Evolutionary conservation across 208 protist species (phyloP).

Genomic region (Leishmania lainsoni): DNA sequence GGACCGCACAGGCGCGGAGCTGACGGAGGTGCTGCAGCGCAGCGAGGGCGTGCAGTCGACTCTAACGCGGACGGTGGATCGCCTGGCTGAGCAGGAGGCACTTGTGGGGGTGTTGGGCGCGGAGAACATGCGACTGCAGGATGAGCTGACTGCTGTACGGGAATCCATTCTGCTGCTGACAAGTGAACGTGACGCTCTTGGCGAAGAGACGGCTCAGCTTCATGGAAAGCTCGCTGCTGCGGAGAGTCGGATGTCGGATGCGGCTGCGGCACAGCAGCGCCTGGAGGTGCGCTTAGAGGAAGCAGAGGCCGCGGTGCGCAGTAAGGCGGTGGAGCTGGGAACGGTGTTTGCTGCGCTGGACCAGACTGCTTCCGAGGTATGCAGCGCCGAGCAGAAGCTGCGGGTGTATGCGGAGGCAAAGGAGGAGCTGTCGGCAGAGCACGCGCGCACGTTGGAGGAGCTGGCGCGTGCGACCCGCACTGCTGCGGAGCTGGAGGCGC

Average conservation of each 20-base stretch:
- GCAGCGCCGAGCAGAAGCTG: slow-evolving; percentile 10
- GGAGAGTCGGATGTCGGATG: not conserved
- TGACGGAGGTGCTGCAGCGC: slow-evolving; percentile 15
- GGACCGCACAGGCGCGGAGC: not conserved
- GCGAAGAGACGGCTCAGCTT: not conserved
- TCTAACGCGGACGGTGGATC: not conserved
- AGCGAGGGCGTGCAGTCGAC: slow-evolving; percentile 21
- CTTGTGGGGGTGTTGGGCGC: slow-evolving; percentile 13
- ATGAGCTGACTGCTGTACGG: not conserved
- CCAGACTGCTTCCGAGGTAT: slow-evolving; percentile 23
- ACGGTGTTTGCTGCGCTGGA: slow-evolving; percentile 16
- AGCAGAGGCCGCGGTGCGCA: not conserved
- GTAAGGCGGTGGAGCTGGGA: slow-evolving; percentile 4
- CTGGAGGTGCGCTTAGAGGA: not conserved
- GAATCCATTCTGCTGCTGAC: not conserved
- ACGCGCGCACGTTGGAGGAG: slow-evolving; percentile 8
- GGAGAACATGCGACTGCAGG: slow-evolving; percentile 3
- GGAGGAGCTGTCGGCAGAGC: slow-evolving; percentile 3
- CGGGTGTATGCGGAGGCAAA: not conserved
- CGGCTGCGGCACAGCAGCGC: not conserved
- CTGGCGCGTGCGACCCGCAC: slow-evolving; percentile 9
- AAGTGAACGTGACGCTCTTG: slow-evolving; percentile 7
- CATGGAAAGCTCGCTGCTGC: not conserved
- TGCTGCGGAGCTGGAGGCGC: slow-evolving; percentile 12
- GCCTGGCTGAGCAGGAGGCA: slow-evolving; percentile 3